A percentile compares a stretch with the other conserved stretches of the same genome.
These are phyloP conservation scores for Exserohilum rostratum DNA, from an alignment of 2,329 filamentous ascomycete species.

Conservation along the genomic window DNA sequence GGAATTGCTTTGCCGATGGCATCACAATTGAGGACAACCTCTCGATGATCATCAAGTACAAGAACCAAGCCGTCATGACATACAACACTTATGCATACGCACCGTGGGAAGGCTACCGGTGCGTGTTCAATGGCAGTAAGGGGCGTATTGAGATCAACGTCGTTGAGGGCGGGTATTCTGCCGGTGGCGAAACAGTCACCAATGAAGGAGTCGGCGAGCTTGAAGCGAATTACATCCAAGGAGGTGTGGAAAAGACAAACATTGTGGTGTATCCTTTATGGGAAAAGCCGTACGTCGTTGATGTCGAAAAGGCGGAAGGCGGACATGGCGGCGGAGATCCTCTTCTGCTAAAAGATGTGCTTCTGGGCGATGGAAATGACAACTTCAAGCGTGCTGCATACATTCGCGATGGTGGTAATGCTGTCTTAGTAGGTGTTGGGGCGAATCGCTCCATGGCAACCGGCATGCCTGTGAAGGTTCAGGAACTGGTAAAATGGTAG, in stretches of 20 bases:
- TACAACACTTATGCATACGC: slow-evolving; percentile 67
- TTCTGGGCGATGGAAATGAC: slow-evolving; percentile 55
- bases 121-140: slow-evolving; percentile 64
- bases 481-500: slow-evolving; percentile 50
- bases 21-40: slow-evolving; percentile 70
- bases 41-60: slow-evolving; percentile 64
- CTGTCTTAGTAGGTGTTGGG: slow-evolving; percentile 65
- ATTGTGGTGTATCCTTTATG: slow-evolving; percentile 59
- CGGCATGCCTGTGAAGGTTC: slow-evolving; percentile 62
- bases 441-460: slow-evolving; percentile 64
- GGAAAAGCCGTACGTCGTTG: slow-evolving; percentile 63
- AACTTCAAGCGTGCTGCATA: slow-evolving; percentile 63
- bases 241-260: slow-evolving; percentile 6
- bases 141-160: slow-evolving; percentile 67
- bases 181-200: slow-evolving; percentile 54
- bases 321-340: slow-evolving; percentile 67
- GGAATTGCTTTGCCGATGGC: slow-evolving; percentile 67
- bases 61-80: slow-evolving; percentile 62
- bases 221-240: slow-evolving; percentile 5
- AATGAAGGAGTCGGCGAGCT: slow-evolving; percentile 8
- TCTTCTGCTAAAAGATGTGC: slow-evolving; percentile 63
- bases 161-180: slow-evolving; percentile 65
- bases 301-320: slow-evolving; percentile 59
- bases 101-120: slow-evolving; percentile 66
- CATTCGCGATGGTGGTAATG: slow-evolving; percentile 61